A percentile compares a stretch with the other conserved stretches of the same genome.
Conservation (phyloP, 129 eudicot genomes). For the Centrapalus pauciflorus region DNA sequence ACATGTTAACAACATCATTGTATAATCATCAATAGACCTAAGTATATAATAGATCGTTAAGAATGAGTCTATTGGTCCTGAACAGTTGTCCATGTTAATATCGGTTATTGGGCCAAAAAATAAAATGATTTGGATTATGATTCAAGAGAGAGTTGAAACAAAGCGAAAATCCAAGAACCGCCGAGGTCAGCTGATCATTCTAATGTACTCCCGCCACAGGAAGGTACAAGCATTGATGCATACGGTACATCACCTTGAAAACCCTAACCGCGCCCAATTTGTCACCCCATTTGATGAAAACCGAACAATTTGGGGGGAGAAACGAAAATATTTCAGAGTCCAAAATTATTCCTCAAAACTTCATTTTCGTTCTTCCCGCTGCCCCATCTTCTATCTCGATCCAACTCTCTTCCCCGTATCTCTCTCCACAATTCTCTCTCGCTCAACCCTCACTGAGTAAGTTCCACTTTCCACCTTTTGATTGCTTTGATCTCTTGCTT, state of each 20-base stretch:
- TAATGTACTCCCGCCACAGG: too few relatives aligned
- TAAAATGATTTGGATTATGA: too few relatives aligned
- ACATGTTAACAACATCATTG: too few relatives aligned
- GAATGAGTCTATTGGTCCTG: too few relatives aligned
- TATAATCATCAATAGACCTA: too few relatives aligned
- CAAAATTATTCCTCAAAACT: constrained; percentile 15
- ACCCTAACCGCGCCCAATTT: constrained; percentile 24
- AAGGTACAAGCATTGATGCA: not conserved
- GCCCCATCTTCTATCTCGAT: not conserved
- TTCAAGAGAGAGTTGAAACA: too few relatives aligned
- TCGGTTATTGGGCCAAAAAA: too few relatives aligned
- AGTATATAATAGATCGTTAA: too few relatives aligned
- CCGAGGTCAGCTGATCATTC: too few relatives aligned
- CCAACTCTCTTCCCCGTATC: not conserved
- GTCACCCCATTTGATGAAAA: not conserved
- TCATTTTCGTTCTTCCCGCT: constrained; percentile 28
- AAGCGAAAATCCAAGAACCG: too few relatives aligned
- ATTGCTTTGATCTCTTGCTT: not conserved
- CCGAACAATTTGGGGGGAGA: constrained; percentile 22
- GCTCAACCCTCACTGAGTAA: constrained; percentile 16
- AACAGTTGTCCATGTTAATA: too few relatives aligned
- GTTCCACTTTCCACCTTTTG: not conserved
- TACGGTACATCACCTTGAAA: not conserved
- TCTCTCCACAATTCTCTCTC: not conserved
- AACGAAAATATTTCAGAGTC: constrained; percentile 19